Base-by-base conservation (phyloP, 2,329 filamentous ascomycete species). In the Colletotrichum tropicale region DNA sequence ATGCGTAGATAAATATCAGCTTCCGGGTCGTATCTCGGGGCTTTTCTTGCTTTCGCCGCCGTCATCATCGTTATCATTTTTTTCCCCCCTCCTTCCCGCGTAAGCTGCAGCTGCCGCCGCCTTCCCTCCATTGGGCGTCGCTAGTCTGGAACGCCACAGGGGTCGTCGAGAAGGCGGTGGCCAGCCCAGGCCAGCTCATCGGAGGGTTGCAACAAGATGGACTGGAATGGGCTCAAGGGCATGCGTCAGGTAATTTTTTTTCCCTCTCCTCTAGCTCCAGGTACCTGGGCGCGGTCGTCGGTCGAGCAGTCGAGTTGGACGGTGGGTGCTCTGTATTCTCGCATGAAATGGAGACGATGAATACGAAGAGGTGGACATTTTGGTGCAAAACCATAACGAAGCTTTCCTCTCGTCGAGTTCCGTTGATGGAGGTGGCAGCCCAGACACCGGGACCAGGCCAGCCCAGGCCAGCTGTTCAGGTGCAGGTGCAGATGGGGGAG, bases 81-180 rank as follows among this genome's bases (percentile, higher is more conserved):
- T 18, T 66, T 69, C 38, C 3, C 55, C 24, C 24, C 24, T 24
- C 24, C 36, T 60, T 34, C 61, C 38, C 30, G 43, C 62, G 60
- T 36, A 58, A 74, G 58, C 48, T 66, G 48, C 71, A 38, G 28
- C 66, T 56, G 62, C 62, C 36, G 43, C 43, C 43, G 43, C 43
- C 43, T 52, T 72, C 36, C 30, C 52, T 75, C 61, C 34, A 66
- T 71, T 71, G 38, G 68, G 68, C 68, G 68, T 75, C 69, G 70
- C 69, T 75, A 75, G 73, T 64, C 32, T 58, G 64, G 56, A 61
- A 70, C 73, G 73, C 73, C 73, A 72, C 73, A 75, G 73, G 73
- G 73, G 68, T 72, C 55, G 43, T 55, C 61, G 55, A 61, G 73
- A 72, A 75, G 62, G 73, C 69, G 55, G 69, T 75, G 73, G 69